Percentiles rank a stretch among this genome's conserved stretches.
Conservation (phyloP, 257 asterid species). For the Galeopsis tetrahit region DNA sequence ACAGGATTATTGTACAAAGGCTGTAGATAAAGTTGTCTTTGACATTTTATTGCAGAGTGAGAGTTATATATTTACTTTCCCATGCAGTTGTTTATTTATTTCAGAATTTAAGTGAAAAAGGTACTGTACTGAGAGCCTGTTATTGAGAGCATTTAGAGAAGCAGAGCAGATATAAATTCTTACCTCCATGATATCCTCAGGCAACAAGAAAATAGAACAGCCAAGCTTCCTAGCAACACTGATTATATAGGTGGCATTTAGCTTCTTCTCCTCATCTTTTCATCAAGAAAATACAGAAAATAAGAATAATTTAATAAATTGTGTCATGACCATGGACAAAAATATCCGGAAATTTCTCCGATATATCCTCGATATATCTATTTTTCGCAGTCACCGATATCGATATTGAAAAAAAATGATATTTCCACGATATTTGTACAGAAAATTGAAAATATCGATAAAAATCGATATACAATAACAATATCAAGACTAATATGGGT, state of each 20-base stretch:
- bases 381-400: too few species aligned
- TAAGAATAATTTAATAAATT: slow-evolving; percentile 1
- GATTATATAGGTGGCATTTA: slow-evolving; percentile 95
- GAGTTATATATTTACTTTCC: slow-evolving; percentile 4
- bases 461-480: too few species aligned
- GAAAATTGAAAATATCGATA: too few species aligned
- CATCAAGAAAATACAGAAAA: slow-evolving; percentile 12
- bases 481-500: too few species aligned
- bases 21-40: background rate
- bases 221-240: slow-evolving; percentile 98
- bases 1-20: background rate
- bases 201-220: slow-evolving; percentile 94
- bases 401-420: too few species aligned
- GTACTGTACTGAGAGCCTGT: background rate
- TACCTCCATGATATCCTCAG: slow-evolving; percentile 97
- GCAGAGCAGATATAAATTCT: slow-evolving; percentile 30
- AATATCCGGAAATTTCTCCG: too few species aligned
- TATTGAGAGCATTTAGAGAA: slow-evolving; percentile 24
- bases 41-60: slow-evolving; percentile 15
- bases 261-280: slow-evolving; percentile 91
- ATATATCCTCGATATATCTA: too few species aligned
- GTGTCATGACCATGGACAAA: background rate
- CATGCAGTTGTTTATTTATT: background rate
- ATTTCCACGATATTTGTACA: too few species aligned
- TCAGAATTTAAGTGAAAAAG: slow-evolving; percentile 17